Conservation (phyloP, 768 basidiomycete species). For the Suillus clintonianus region DNA sequence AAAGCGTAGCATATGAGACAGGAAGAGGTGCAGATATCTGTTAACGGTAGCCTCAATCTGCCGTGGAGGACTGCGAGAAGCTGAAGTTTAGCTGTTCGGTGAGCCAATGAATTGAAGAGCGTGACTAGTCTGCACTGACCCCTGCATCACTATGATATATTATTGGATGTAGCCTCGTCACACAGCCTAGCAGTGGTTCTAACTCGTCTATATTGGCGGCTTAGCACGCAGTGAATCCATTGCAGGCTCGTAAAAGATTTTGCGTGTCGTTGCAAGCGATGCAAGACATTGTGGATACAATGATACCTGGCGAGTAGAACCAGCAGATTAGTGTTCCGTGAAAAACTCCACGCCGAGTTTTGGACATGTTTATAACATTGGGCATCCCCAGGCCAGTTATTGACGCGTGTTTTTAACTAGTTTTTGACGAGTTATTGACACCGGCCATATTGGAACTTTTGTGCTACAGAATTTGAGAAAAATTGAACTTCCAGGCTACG, state of each 20-base stretch:
- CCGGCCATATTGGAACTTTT: too few relatives aligned
- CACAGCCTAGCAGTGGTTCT: background rate
- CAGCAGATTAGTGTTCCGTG: too few relatives aligned
- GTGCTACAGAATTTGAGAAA: too few relatives aligned
- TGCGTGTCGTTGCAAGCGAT: background rate
- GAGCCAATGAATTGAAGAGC: background rate
- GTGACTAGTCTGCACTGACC: background rate
- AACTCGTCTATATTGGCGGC: background rate
- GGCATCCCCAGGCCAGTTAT: too few relatives aligned
- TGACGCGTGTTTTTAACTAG: too few relatives aligned
- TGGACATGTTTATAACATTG: too few relatives aligned
- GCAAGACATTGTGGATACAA: background rate
- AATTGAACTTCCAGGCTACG: too few relatives aligned
- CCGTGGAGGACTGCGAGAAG: background rate
- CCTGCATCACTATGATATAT: background rate
- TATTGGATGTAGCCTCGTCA: background rate
- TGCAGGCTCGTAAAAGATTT: background rate
- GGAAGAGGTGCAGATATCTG: background rate
- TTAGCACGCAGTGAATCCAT: background rate
- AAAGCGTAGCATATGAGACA: background rate
- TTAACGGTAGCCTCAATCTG: background rate
- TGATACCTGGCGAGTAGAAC: background rate
- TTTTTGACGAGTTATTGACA: too few relatives aligned
- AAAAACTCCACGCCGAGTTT: too few relatives aligned
- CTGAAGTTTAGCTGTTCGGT: background rate